Evolutionary conservation across 768 basidiomycete species (phyloP).

Genomic region (Lactarius hatsudake): DNA sequence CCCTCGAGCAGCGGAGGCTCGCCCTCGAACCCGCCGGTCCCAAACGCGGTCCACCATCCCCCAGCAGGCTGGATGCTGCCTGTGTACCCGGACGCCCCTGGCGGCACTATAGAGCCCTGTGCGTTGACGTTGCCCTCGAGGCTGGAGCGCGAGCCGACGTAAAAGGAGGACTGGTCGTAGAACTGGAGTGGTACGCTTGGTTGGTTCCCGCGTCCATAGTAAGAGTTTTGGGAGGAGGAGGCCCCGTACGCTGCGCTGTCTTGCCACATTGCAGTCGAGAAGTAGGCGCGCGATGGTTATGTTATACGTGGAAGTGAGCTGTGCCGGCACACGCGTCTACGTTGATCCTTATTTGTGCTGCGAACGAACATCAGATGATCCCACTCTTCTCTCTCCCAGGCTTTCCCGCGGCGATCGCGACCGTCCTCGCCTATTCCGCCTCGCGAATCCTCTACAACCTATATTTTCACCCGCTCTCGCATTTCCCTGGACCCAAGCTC

Average conservation of each 20-base stretch:
- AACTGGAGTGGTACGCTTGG: slow-evolving; percentile 67
- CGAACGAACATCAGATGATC: background rate
- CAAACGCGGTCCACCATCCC: slow-evolving; percentile 95
- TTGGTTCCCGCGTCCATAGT: slow-evolving; percentile 48
- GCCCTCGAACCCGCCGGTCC: slow-evolving; percentile 92
- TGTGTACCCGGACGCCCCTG: slow-evolving; percentile 51
- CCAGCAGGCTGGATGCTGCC: slow-evolving; percentile 73
- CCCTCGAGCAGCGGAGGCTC: slow-evolving; percentile 96
- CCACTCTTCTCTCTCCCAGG: background rate
- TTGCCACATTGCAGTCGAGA: slow-evolving; percentile 63
- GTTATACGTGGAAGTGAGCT: background rate
- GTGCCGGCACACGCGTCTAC: no score
- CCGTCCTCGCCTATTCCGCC: no score
- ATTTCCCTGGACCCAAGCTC: background rate
- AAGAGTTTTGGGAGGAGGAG: slow-evolving; percentile 57
- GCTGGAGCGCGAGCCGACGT: slow-evolving; percentile 70
- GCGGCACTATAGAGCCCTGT: slow-evolving; percentile 52
- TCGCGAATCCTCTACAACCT: background rate
- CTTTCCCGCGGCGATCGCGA: no score
- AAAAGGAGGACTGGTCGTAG: slow-evolving; percentile 64
- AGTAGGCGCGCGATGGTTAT: slow-evolving; percentile 5
- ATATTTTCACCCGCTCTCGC: background rate
- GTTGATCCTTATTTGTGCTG: slow-evolving; percentile 10
- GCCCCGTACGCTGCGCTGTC: slow-evolving; percentile 59
- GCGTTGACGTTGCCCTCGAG: slow-evolving; percentile 62